Conservation (phyloP, 768 basidiomycete species). For the Rhodotorula paludigena region DNA sequence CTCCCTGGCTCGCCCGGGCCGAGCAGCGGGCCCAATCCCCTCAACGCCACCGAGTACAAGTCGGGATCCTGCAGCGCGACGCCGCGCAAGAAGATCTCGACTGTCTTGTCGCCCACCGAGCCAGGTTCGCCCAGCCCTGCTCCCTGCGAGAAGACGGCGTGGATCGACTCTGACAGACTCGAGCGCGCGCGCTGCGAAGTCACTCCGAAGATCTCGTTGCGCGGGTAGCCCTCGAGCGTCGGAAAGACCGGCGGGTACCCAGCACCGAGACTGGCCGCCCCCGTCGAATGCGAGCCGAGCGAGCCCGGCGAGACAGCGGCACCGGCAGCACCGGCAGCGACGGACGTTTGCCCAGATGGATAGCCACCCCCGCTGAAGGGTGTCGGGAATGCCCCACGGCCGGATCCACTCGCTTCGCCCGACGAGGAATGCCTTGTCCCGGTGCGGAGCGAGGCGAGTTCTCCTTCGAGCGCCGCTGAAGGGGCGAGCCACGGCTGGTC, state of each 20-base stretch:
- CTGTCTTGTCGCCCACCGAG: background rate
- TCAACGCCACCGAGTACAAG: background rate
- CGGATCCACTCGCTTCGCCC: too few species aligned
- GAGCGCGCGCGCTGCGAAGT: background rate
- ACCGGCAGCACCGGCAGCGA: too few species aligned
- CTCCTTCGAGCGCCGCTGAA: constrained; percentile 1
- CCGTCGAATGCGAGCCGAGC: too few species aligned
- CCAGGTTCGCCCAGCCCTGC: background rate
- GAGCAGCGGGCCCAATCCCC: background rate
- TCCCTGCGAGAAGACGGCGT: background rate
- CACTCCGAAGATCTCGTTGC: background rate
- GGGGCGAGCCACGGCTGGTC: background rate
- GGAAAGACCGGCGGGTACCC: background rate
- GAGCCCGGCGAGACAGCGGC: too few species aligned
- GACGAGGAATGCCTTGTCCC: too few species aligned
- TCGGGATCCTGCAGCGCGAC: background rate
- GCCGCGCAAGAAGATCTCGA: constrained; percentile 6
- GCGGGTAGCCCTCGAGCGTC: background rate
- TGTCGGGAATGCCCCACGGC: too few species aligned
- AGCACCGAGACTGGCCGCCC: too few species aligned
- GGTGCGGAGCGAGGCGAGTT: background rate
- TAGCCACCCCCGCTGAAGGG: too few species aligned
- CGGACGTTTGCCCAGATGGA: too few species aligned
- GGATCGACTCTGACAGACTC: background rate
- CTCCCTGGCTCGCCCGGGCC: background rate